Conservation (phyloP, 352 stramenopile species). For the Phytophthora chlamydospora region DNA sequence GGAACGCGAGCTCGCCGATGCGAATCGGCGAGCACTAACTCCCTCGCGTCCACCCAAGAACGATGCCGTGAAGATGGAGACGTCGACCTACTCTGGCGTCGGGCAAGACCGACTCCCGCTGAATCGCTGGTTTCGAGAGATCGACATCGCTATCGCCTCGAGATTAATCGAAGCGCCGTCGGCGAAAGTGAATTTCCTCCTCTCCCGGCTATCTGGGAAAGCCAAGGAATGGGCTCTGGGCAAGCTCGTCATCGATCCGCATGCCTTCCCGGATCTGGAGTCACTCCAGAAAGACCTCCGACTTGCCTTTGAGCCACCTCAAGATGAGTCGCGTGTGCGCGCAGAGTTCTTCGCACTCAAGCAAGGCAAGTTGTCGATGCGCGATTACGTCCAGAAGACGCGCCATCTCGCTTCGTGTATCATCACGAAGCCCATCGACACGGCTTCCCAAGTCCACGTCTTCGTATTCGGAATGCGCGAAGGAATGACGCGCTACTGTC, state of each 20-base stretch:
- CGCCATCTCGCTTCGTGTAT: slow-evolving; percentile 16
- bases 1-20: no score
- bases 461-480: slow-evolving; percentile 19
- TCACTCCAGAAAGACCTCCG: slow-evolving; percentile 3
- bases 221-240: slow-evolving; percentile 2
- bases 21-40: no score
- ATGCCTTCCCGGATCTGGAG: slow-evolving; percentile 4
- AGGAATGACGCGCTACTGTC: slow-evolving; percentile 6
- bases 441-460: slow-evolving; percentile 11
- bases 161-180: not conserved
- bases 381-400: slow-evolving; percentile 4
- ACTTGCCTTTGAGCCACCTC: slow-evolving; percentile 14
- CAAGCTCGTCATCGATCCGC: not conserved
- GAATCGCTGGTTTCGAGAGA: slow-evolving; percentile 16
- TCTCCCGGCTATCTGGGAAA: slow-evolving; percentile 17
- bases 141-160: slow-evolving; percentile 16
- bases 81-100: slow-evolving; percentile 6
- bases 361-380: slow-evolving; percentile 18
- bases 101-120: not conserved
- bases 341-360: slow-evolving; percentile 14
- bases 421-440: not conserved
- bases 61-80: no score
- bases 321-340: slow-evolving; percentile 17
- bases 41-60: no score
- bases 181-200: slow-evolving; percentile 4